Evolutionary conservation across 441 rosid species (phyloP), one percentile per base, ranked within the genome.

Genomic region (Syzygium syzygioides): DNA sequence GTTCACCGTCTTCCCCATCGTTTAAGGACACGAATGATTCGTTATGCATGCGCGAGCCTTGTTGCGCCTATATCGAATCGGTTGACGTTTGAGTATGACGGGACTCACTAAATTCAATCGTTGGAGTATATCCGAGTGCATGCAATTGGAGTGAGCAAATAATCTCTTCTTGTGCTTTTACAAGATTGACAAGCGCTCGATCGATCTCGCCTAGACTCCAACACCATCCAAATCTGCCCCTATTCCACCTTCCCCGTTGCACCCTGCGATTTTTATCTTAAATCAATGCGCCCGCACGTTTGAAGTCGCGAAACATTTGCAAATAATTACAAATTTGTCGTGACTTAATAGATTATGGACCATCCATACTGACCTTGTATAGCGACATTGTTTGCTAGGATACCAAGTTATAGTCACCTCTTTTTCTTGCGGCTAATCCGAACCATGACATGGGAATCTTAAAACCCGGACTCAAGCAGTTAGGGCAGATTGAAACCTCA

Each of bases 1-100:
- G 4, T 12, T 60, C 14, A 60, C n/a, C 0, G 1, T 64, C 9
- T n/a, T 5, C 10, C 37, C 10, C 15, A 7, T 7, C 1, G 11
- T 37, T 64, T 30, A 30, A n/a, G 37, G 15, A 30, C 10, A 64
- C 32, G 32, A 64, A 30, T 64, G 18, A 64, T 64, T n/a, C 11
- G 1, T 1, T 17, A 1, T 15, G 71, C 15, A 64, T 15, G 71
- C 18, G 20, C 1, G 1, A 64, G 15, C 32, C 34, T 32, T 5
- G 9, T 17, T 17, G 37, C 25, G 0, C 5, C 25, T 4, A 2
- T 32, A 18, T 66, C 11, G 32, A 32, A 17, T 66, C 2, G 0
- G 32, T 66, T 7, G 7, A 68, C 25, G 5, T 34, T 34, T 32
- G 34, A 68, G 14, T 19, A 5, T 1, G 15, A 34, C 8, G 7